These are phyloP conservation scores for Ricinus communis DNA, from an alignment of 345 rosid species.

Conservation along the genomic window DNA sequence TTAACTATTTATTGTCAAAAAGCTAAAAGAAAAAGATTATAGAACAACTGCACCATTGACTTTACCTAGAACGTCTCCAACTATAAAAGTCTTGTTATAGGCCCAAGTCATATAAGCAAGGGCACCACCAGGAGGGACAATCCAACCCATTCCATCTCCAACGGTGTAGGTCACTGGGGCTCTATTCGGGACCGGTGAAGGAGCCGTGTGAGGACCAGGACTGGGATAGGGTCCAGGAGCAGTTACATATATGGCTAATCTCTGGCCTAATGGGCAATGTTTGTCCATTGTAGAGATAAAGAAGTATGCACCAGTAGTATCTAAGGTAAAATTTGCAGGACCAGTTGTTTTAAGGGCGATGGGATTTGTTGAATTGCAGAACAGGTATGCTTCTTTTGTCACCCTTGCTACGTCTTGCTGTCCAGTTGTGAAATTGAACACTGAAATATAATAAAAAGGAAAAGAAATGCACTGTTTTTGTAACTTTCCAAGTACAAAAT, in stretches of 20 bases:
- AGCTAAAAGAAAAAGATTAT: too few species aligned
- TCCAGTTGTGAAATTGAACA: constrained; percentile 31
- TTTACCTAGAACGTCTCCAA: constrained; percentile 11
- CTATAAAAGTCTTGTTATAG: constrained; percentile 7
- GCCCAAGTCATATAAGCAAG: constrained; percentile 18
- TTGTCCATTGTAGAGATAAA: constrained; percentile 24
- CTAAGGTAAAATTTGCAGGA: constrained; percentile 19
- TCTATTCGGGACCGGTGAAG: background rate
- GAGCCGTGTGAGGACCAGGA: constrained; percentile 18
- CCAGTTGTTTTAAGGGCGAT: constrained; percentile 3
- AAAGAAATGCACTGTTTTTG: background rate
- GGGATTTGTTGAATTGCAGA: constrained; percentile 21
- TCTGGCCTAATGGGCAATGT: constrained; percentile 26
- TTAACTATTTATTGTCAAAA: too few species aligned
- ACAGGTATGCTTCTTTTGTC: constrained; percentile 15
- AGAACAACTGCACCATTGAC: background rate
- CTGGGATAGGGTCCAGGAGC: constrained; percentile 9
- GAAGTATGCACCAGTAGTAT: constrained; percentile 4
- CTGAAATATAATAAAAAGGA: constrained; percentile 11
- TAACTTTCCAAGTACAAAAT: background rate
- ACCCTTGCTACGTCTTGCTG: constrained; percentile 31
- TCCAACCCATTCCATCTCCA: constrained; percentile 11
- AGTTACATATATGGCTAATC: constrained; percentile 18
- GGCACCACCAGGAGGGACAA: constrained; percentile 14
- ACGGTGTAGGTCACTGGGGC: background rate